These are phyloP conservation scores for Eimeria acervulina DNA, from an alignment of 169 alveolate genomes.

Conservation along the genomic window DNA sequence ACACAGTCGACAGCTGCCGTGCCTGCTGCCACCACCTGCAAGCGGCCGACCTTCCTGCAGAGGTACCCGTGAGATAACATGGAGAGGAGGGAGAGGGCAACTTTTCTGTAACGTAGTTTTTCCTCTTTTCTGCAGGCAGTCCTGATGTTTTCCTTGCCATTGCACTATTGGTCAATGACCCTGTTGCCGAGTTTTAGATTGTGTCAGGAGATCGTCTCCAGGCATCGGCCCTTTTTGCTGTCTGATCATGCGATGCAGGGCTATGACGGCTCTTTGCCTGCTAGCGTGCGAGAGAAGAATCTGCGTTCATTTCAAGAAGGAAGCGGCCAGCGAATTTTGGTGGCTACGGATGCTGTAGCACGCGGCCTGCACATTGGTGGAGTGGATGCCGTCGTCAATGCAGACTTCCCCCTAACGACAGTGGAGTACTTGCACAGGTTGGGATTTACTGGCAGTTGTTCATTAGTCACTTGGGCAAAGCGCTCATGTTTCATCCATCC, in stretches of 20 bases:
- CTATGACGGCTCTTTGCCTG: conserved; percentile 74
- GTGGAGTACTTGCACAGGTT: conserved; percentile 77
- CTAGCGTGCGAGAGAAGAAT: conserved; percentile 41
- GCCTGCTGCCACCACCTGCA: conserved; percentile 81
- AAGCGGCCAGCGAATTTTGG: conserved; percentile 66
- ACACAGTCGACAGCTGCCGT: conserved; percentile 80
- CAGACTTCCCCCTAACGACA: conserved; percentile 62
- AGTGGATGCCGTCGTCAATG: conserved; percentile 65
- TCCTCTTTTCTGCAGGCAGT: neutral
- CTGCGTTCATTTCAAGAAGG: conserved; percentile 55
- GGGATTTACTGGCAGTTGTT: neutral
- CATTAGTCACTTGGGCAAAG: neutral
- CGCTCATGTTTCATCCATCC: neutral
- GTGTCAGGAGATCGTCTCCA: neutral
- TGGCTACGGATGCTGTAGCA: conserved; percentile 68
- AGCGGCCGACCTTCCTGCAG: conserved; percentile 67
- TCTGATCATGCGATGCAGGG: conserved; percentile 53
- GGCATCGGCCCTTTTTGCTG: neutral
- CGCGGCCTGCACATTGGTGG: conserved; percentile 72
- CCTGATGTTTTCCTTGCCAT: neutral
- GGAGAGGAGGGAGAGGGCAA: neutral
- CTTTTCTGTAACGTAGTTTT: neutral
- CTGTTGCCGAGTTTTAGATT: neutral
- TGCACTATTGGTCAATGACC: neutral
- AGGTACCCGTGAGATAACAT: neutral